Base-by-base conservation (phyloP, 1,284 basidiomycete species). In the Ganoderma lingzhi region DNA sequence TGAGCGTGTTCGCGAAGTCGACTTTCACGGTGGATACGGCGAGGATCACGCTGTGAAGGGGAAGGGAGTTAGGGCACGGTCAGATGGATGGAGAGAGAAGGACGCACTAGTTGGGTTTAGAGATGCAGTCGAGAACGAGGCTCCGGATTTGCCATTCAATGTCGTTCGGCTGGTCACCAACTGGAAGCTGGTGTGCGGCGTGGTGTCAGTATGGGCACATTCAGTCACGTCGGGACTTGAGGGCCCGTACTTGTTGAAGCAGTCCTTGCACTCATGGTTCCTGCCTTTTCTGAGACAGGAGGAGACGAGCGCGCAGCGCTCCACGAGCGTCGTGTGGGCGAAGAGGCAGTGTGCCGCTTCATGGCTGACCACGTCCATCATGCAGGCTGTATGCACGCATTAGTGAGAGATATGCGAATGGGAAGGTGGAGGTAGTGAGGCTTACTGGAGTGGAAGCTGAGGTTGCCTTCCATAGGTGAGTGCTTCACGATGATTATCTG, bases 401-500 rank as follows among this genome's bases (percentile, higher is more conserved):
- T 30, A 15, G 62, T 37, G 28, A 19, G 15, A 6, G 6, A 6
- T 35, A 45, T 45, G 15, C 19, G 44, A 6, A 12, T 44, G 42
- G 2, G 42, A 12, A 42, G 35, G n/a, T n/a, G 35, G 23, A 37
- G 19, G 23, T 3, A 3, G 10, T 12, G 32, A 58, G 30, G 61
- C 84, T 48, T 69, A 87, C 85, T 85, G 0, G 82, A 85, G 73
- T 87, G 86, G 66, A 84, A 86, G 60, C 67, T 68, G 32, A 76
- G 68, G 65, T 76, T 70, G 63, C 59, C 68, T 39, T 72, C 74
- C 69, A 76, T 67, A 39, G 73, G 72, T 37, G 70, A 62, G 58
- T 67, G 65, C 62, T 67, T 63, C 28, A 70, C 59, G n/a, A 71
- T 69, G 14, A 75, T 73, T 44, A 74, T 44, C 37, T 76, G 75